Base-by-base conservation (phyloP, 2,329 filamentous ascomycete species). In the Beauveria sp. region DNA sequence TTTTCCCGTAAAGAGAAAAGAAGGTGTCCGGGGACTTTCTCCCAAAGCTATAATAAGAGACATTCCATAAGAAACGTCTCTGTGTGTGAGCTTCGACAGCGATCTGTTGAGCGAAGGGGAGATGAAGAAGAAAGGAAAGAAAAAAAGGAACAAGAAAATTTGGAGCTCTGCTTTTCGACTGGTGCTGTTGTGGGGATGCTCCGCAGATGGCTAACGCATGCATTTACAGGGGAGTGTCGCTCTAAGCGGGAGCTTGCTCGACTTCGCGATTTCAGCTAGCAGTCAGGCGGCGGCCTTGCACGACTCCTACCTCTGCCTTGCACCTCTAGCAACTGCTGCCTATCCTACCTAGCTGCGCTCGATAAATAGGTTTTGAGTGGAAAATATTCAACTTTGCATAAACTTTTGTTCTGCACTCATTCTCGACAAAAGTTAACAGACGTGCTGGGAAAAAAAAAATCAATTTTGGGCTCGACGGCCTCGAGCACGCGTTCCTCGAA, bases 21-120 rank as follows among this genome's bases (percentile, higher is more conserved):
- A 76, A 79, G 82, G 83, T 83, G 93, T 97, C 93, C 93, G 93
- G 93, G 93, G 93, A 98, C 93, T 98, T 98, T 98, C 93, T 96
- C 93, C 93, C 92, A 95, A 97, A 97, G 93, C 93, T 73, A 66
- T 71, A 70, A 69, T 69, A 65, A 66, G 53, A 64, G 60, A 57
- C 63, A 64, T 64, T 60, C 40, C 40, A 6, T 18, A 38, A 14
- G 34, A 52, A 52, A 48, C 38, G 72, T 84, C 82, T 89, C 91
- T 88, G 91, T 96, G 80, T 88, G 90, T 92, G 79, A 91, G 93
- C 93, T 97, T 96, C 89, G 92, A 96, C 87, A 89, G 93, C 93
- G 93, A 97, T 96, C 91, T 91, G 91, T 97, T 86, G 91, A 93
- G 84, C 93, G 93, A 96, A 91, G 87, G 89, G 88, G 87, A 85